Evolutionary conservation across 805 yeast genomes (phyloP).

Genomic region (Starmera caribaea): DNA sequence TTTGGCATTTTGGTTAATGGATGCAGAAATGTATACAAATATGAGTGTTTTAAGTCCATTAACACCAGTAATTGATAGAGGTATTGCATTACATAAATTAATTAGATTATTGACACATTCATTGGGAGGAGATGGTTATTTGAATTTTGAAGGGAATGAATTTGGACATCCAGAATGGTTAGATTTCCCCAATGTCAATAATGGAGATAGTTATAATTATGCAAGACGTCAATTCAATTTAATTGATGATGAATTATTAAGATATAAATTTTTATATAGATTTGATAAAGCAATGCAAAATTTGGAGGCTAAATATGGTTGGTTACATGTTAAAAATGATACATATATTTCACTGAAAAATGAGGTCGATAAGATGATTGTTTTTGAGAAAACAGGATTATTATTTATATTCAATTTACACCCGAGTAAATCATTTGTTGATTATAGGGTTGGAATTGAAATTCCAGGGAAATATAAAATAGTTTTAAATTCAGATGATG

Average conservation of each 20-base stretch:
- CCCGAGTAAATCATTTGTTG: conserved; percentile 72
- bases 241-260: conserved; percentile 65
- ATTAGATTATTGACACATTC: conserved; percentile 81
- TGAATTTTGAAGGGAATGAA: conserved; percentile 95
- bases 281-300: conserved; percentile 84
- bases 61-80: conserved; percentile 78
- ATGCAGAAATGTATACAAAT: conserved; percentile 94
- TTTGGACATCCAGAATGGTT: conserved; percentile 99
- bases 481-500: conserved; percentile 65
- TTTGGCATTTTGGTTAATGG: conserved; percentile 97
- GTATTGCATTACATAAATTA: conserved; percentile 83
- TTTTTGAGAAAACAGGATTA: conserved; percentile 79
- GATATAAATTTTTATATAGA: conserved; percentile 69
- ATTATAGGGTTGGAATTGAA: conserved; percentile 88
- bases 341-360: conserved; percentile 85
- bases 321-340: conserved; percentile 59
- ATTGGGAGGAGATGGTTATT: conserved; percentile 94
- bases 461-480: conserved; percentile 65
- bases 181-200: conserved; percentile 90
- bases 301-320: conserved; percentile 57
- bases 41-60: conserved; percentile 72
- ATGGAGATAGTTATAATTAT: conserved; percentile 80
- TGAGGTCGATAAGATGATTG: conserved; percentile 82
- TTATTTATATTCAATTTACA: conserved; percentile 86
- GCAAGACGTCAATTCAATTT: conserved; percentile 93